Conservation (phyloP, 768 basidiomycete genomes). For the Tephrocybe rancida region DNA sequence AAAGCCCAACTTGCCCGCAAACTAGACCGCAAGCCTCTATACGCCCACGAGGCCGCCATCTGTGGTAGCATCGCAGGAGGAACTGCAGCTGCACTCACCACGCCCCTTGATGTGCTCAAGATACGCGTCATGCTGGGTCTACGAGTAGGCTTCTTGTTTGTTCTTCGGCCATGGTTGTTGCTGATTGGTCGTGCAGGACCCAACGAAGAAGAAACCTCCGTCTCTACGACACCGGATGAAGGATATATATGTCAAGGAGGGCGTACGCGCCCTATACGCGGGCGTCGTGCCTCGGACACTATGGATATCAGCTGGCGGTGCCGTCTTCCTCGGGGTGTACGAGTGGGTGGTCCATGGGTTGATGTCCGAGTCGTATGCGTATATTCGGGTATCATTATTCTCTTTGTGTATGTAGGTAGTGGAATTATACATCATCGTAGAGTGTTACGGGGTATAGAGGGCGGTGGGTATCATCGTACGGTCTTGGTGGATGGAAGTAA, state of each 20-base stretch:
- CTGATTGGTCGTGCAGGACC: conserved; percentile 37
- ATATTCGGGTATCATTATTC: not conserved
- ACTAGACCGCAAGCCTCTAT: conserved; percentile 57
- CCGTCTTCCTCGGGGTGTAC: conserved; percentile 96
- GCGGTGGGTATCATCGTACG: not conserved
- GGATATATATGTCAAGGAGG: conserved; percentile 72
- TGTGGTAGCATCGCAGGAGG: conserved; percentile 94
- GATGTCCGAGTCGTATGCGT: conserved; percentile 24
- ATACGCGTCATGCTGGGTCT: conserved; percentile 96
- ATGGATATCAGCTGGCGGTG: not conserved
- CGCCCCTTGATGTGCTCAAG: conserved; percentile 95
- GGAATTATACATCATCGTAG: not conserved
- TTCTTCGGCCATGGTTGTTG: not conserved
- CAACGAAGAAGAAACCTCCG: conserved; percentile 50
- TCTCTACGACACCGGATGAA: conserved; percentile 58
- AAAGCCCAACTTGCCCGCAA: conserved; percentile 65
- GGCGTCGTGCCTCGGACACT: conserved; percentile 86
- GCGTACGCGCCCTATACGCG: conserved; percentile 69
- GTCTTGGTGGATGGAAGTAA: not conserved
- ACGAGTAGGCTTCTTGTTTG: conserved; percentile 49
- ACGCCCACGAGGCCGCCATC: conserved; percentile 76
- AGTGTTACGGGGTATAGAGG: not conserved
- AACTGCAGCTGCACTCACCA: conserved; percentile 86
- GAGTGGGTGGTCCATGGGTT: conserved; percentile 73
- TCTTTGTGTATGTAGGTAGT: not conserved